phyloP scores from a whole-genome alignment of 805 yeast genomes.

The Pichia heedii region DNA sequence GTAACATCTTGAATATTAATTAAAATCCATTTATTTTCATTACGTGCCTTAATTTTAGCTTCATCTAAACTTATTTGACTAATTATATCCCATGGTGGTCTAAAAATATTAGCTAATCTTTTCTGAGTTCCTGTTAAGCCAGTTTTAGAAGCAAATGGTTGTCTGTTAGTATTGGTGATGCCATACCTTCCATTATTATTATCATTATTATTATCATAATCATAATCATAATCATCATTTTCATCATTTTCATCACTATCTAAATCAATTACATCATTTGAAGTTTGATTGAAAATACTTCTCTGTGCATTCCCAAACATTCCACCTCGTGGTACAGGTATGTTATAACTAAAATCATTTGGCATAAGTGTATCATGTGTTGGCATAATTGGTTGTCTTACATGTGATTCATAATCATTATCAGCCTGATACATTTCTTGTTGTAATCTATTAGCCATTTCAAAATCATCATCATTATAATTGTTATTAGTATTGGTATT shows the following conservation, averaged over 20 bases:
- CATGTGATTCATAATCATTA: slow-evolving; percentile 28
- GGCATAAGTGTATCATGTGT: slow-evolving; percentile 53
- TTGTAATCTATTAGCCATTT: slow-evolving; percentile 53
- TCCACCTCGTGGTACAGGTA: slow-evolving; percentile 23
- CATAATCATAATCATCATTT: too few relatives aligned
- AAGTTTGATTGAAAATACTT: slow-evolving; percentile 53
- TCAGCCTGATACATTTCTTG: slow-evolving; percentile 44
- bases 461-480: slow-evolving; percentile 1
- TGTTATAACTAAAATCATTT: slow-evolving; percentile 15
- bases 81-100: slow-evolving; percentile 92
- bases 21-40: slow-evolving; percentile 67
- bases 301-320: slow-evolving; percentile 41
- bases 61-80: slow-evolving; percentile 56
- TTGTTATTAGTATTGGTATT: slow-evolving; percentile 15
- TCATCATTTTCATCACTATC: slow-evolving; percentile 32
- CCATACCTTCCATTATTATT: slow-evolving; percentile 14
- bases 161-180: too few relatives aligned
- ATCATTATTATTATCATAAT: slow-evolving; percentile 29
- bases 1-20: slow-evolving; percentile 80
- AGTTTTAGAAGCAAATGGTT: too few relatives aligned
- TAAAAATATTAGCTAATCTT: slow-evolving; percentile 70
- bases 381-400: slow-evolving; percentile 73
- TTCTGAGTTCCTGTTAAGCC: slow-evolving; percentile 39
- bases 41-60: slow-evolving; percentile 63
- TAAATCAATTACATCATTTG: slow-evolving; percentile 30